Evolutionary conservation across 805 yeast species (phyloP).

Genomic region (Hanseniaspora occidentalis): DNA sequence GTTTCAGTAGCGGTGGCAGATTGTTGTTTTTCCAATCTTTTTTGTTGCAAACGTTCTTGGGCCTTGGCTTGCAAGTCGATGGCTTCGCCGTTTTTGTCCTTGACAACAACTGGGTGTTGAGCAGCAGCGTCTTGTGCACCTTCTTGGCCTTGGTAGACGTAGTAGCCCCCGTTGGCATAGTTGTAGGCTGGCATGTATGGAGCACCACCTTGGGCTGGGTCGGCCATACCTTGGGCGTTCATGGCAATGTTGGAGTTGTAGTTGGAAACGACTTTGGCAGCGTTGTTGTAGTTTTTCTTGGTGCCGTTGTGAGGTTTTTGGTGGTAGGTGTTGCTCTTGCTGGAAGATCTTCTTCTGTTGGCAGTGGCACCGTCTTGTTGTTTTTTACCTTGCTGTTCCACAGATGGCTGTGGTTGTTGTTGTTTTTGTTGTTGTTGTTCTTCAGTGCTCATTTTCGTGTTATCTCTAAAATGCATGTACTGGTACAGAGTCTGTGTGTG

Average conservation of each 20-base stretch:
- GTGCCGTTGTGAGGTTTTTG: not conserved
- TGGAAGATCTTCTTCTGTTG: not conserved
- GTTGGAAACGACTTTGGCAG: not conserved
- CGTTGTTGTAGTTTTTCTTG: not conserved
- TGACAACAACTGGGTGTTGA: slow-evolving; percentile 13
- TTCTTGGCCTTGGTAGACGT: slow-evolving; percentile 5
- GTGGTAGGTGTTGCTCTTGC: not conserved
- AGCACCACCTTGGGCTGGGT: not conserved
- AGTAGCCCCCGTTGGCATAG: not conserved
- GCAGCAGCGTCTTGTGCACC: slow-evolving; percentile 13
- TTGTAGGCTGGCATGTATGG: not conserved
- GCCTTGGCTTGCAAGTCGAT: slow-evolving; percentile 18
- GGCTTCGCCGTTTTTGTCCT: slow-evolving; percentile 23
- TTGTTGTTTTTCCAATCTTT: slow-evolving; percentile 3
- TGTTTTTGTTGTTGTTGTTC: not conserved
- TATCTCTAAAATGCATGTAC: not conserved
- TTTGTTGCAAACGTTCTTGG: slow-evolving; percentile 6
- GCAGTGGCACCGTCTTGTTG: not conserved
- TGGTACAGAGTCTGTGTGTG: no score
- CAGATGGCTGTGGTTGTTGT: not conserved
- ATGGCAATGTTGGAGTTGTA: slow-evolving; percentile 1
- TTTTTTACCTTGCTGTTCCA: not conserved
- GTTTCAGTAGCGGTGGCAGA: slow-evolving; percentile 1
- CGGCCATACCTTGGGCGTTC: not conserved
- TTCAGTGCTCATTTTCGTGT: not conserved